Conservation (phyloP, 2,329 filamentous ascomycete genomes). For the Venturia asperata region DNA sequence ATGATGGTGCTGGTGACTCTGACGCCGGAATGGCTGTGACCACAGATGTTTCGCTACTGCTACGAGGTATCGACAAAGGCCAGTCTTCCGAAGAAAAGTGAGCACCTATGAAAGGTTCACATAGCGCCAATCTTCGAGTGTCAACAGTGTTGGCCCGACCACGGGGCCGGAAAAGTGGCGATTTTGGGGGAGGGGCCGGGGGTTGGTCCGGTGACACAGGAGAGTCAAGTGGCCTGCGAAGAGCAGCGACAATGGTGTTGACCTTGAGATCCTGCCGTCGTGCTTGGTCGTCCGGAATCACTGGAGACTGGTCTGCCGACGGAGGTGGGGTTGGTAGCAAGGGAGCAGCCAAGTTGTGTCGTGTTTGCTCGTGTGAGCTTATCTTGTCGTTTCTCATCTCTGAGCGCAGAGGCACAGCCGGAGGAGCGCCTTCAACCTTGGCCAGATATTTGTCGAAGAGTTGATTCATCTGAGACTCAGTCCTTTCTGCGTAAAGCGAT, state of each 20-base stretch:
- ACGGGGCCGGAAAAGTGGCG: background rate
- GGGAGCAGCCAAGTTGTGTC: background rate
- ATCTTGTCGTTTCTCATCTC: background rate
- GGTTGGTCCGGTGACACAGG: conserved; percentile 6
- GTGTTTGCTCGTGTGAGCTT: background rate
- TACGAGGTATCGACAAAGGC: conserved; percentile 4
- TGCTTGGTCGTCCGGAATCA: background rate
- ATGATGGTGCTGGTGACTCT: background rate
- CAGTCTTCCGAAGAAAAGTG: background rate
- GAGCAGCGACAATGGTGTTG: conserved; percentile 15
- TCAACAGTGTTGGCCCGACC: background rate
- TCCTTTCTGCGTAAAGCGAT: background rate
- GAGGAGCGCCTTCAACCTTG: background rate
- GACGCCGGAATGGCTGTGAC: background rate
- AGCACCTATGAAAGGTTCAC: background rate
- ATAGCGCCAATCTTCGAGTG: background rate
- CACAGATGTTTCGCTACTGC: conserved; percentile 4
- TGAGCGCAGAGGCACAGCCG: conserved; percentile 7
- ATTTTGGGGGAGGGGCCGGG: conserved; percentile 8
- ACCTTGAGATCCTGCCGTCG: background rate
- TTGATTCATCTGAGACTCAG: conserved; percentile 10
- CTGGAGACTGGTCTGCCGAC: conserved; percentile 10
- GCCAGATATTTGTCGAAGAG: conserved; percentile 7
- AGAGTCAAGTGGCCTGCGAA: conserved; percentile 10
- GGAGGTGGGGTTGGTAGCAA: conserved; percentile 12